A percentile compares a stretch with the other conserved stretches of the same genome.
Evolutionary conservation across 257 asterid genomes (phyloP).

Genomic region (Vinca minor): DNA sequence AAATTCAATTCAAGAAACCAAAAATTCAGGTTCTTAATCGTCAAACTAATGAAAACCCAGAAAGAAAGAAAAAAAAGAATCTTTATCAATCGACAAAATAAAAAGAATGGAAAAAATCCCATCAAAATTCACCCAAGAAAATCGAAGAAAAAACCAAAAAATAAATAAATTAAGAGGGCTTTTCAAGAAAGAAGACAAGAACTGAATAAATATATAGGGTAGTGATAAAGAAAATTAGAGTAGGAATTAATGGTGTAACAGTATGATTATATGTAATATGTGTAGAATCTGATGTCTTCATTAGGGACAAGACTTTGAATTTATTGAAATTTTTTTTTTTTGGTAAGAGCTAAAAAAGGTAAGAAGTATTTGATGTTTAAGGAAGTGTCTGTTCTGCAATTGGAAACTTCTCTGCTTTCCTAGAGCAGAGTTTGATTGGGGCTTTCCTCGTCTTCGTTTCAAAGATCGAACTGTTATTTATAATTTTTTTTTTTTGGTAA

Average conservation of each 20-base stretch:
- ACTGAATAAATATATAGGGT: neutral
- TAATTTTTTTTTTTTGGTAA: neutral
- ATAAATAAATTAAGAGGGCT: slow-evolving; percentile 5
- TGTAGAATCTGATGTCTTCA: slow-evolving; percentile 5
- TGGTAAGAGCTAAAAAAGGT: neutral
- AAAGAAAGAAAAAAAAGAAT: neutral
- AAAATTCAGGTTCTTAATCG: slow-evolving; percentile 7
- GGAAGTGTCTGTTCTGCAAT: neutral
- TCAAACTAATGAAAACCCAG: neutral
- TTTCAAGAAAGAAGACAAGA: slow-evolving; percentile 14
- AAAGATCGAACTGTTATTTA: no score
- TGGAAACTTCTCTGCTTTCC: neutral
- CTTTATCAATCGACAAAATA: neutral
- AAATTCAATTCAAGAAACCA: neutral
- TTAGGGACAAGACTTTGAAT: slow-evolving; percentile 7
- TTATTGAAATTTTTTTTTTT: no score
- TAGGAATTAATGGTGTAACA: neutral
- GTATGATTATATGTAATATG: neutral
- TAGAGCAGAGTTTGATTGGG: neutral
- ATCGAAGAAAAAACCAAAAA: slow-evolving; percentile 3
- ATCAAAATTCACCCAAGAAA: slow-evolving; percentile 11
- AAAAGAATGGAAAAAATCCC: neutral
- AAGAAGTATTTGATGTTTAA: neutral
- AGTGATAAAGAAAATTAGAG: neutral
- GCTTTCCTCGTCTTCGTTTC: neutral